Evolutionary conservation across 441 rosid genomes (phyloP).

Genomic region (Euphorbia schlechtendalii): DNA sequence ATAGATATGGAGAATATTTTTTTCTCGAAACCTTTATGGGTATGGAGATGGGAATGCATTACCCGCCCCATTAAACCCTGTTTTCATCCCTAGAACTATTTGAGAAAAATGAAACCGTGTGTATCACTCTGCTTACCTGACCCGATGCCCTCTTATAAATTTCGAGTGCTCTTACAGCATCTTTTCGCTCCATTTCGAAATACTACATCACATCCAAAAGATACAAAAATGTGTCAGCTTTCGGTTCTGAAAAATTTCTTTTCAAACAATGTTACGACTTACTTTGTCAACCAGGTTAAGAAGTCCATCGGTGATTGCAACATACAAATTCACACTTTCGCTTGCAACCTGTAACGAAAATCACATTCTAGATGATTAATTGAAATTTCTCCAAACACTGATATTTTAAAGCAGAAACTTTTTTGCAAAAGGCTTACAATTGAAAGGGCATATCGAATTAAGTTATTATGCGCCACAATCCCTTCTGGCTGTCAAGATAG

Average conservation of each 20-base stretch:
- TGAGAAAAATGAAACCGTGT: no score
- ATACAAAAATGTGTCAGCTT: not conserved
- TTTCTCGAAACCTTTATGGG: no score
- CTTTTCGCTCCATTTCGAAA: slow-evolving; percentile 41
- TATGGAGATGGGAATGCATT: no score
- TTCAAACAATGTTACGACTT: not conserved
- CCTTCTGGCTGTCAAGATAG: slow-evolving; percentile 67
- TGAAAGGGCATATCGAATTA: slow-evolving; percentile 41
- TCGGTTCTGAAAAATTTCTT: not conserved
- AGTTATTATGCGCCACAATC: slow-evolving; percentile 28
- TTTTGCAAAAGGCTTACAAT: slow-evolving; percentile 30
- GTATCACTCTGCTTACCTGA: slow-evolving; percentile 16
- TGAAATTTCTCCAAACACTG: slow-evolving; percentile 2
- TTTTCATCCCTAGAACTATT: no score
- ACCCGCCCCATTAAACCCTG: no score
- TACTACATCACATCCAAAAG: slow-evolving; percentile 30
- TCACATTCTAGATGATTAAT: slow-evolving; percentile 3
- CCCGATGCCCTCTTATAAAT: slow-evolving; percentile 41
- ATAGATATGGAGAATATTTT: no score
- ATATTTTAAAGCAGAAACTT: not conserved
- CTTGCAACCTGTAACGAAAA: slow-evolving; percentile 31
- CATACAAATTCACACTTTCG: slow-evolving; percentile 39
- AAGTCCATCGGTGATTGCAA: slow-evolving; percentile 44
- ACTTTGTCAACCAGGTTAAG: slow-evolving; percentile 45
- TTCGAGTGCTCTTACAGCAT: slow-evolving; percentile 40